Evolutionary conservation across 2,329 filamentous ascomycete genomes (phyloP).

Genomic region (Aspergillus sp.): DNA sequence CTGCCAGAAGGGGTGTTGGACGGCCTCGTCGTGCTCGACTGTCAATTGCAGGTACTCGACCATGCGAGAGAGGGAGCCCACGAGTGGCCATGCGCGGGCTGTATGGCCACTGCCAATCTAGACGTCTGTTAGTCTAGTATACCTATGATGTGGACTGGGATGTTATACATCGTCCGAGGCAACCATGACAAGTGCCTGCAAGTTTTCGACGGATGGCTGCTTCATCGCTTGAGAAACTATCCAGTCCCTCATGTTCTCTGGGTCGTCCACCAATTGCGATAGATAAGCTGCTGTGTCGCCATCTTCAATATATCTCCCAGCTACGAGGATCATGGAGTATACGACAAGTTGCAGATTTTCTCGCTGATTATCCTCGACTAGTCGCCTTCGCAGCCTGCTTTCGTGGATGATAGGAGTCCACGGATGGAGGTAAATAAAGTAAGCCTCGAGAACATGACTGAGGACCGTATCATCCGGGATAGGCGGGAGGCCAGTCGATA

Average conservation of each 20-base stretch:
- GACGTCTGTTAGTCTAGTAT: not conserved
- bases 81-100: conserved; percentile 37
- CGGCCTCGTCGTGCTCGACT: conserved; percentile 32
- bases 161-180: conserved; percentile 36
- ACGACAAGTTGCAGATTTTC: conserved; percentile 31
- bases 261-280: not conserved
- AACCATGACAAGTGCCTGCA: conserved; percentile 31
- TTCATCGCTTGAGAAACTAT: conserved; percentile 17
- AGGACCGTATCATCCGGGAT: conserved; percentile 18
- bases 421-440: conserved; percentile 43
- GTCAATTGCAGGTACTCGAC: conserved; percentile 40
- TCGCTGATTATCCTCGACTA: conserved; percentile 22
- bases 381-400: conserved; percentile 26
- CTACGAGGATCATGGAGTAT: conserved; percentile 39
- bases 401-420: conserved; percentile 44
- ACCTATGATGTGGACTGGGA: not conserved
- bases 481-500: not conserved
- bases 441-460: conserved; percentile 35
- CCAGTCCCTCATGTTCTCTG: conserved; percentile 10
- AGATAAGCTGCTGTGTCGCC: not conserved
- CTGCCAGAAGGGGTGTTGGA: conserved; percentile 25
- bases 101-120: conserved; percentile 33
- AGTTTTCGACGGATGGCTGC: conserved; percentile 25
- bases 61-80: conserved; percentile 38
- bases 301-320: conserved; percentile 33